Base-by-base conservation (phyloP, 352 stramenopile species). In the Globisporangium polare region DNA sequence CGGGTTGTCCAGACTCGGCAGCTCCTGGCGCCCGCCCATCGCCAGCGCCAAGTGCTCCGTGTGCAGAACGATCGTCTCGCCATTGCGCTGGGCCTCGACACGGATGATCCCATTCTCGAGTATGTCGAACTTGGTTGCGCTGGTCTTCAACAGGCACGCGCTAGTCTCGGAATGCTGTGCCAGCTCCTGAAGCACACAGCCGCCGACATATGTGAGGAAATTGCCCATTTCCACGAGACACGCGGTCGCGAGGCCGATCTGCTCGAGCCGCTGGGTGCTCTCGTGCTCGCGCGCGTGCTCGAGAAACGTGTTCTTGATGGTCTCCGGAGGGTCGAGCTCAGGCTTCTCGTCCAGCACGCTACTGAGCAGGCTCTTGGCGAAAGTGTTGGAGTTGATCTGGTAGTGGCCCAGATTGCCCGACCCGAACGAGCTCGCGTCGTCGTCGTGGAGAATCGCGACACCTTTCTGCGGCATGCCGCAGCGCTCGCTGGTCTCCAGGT, bases 371-470 rank as follows among this genome's bases (percentile, higher is more conserved):
- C 82, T 89, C 50, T 76, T 88, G 0, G 81, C 85, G 54, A 92
- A 92, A 17, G 83, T 95, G 64, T 95, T 95, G 3, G 80, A 92
- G 68, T 96, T 93, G 71, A 93, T 96, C 24, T 88, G 71, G 56
- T 92, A 95, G 24, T 75, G 58, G 31, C 84, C 83, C 22, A 95
- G 74, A 45, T 88, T 90, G 27, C 84, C 86, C 5, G 69, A 71
- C 0, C 84, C 86, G 50, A 94, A 89, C 0, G 68, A 83, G 8
- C 60, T 63, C 4, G 60, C 60, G 33, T 86, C 74, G 1, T 79
- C 81, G 31, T 78, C 74, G 62, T 94, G 85, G 29, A 94, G 56
- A 37, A 92, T 66, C 24, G 73, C 78, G 8, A 91, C 70, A 1
- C 85, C 85, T 59, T 80, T 75, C 42, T 83, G 78, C 31, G 76